These are phyloP conservation scores for Bassia scoparia DNA, from an alignment of 148 eudicot species.

Conservation along the genomic window DNA sequence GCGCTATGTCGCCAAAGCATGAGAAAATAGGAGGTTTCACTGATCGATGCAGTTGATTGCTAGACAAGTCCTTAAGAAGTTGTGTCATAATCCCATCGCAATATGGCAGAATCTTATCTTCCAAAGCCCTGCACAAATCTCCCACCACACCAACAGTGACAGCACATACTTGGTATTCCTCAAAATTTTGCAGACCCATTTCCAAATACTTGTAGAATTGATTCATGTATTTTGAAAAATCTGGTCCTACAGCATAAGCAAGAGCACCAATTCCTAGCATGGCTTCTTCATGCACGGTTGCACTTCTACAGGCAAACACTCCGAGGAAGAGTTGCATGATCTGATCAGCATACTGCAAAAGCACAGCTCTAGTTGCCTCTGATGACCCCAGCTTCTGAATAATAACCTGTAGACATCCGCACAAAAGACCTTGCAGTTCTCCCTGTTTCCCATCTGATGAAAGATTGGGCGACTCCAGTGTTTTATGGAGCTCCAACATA, in stretches of 20 bases:
- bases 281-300: slow-evolving; percentile 94
- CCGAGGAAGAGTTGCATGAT: slow-evolving; percentile 76
- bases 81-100: slow-evolving; percentile 96
- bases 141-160: slow-evolving; percentile 94
- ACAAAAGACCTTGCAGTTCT: slow-evolving; percentile 88
- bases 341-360: slow-evolving; percentile 78
- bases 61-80: slow-evolving; percentile 84
- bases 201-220: slow-evolving; percentile 84
- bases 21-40: slow-evolving; percentile 97
- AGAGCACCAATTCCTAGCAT: slow-evolving; percentile 94
- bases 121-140: slow-evolving; percentile 82
- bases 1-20: slow-evolving; percentile 84
- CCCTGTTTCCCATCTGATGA: slow-evolving; percentile 77
- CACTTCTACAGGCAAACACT: slow-evolving; percentile 80
- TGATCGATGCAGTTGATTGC: slow-evolving; percentile 81
- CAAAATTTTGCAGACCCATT: slow-evolving; percentile 93
- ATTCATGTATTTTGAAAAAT: slow-evolving; percentile 72
- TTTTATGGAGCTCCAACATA: slow-evolving; percentile 85
- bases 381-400: slow-evolving; percentile 86
- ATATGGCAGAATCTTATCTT: slow-evolving; percentile 79
- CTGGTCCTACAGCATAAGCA: slow-evolving; percentile 75
- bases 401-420: slow-evolving; percentile 91
- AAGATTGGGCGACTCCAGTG: slow-evolving; percentile 74
- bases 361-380: slow-evolving; percentile 55
- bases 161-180: slow-evolving; percentile 91